Evolutionary conservation across 2,329 filamentous ascomycete genomes (phyloP).

Genomic region (Sarocladiaceae sp.): DNA sequence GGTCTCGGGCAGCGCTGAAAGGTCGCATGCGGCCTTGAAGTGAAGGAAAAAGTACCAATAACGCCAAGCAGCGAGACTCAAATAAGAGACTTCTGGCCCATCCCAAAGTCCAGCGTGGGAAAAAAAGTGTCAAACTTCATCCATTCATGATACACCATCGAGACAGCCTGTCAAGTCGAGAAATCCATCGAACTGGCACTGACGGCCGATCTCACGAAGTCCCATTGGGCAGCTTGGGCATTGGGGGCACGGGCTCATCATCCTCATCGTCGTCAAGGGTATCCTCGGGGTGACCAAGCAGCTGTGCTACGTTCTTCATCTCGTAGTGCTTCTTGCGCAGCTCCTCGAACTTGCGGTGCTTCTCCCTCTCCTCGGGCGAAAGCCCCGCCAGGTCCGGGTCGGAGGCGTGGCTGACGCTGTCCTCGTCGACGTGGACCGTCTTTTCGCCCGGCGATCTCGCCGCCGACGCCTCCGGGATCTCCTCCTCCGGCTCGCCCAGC

Average conservation of each 20-base stretch:
- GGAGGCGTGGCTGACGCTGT: conserved; percentile 51
- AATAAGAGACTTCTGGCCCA: too few relatives aligned
- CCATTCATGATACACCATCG: background rate
- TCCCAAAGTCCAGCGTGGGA: too few relatives aligned
- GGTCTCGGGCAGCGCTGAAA: too few relatives aligned
- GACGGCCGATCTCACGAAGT: conserved; percentile 18
- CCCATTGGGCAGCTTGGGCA: conserved; percentile 40
- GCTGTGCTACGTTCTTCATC: conserved; percentile 88
- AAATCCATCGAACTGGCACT: too few relatives aligned
- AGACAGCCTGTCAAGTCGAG: too few relatives aligned
- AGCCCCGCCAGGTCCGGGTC: conserved; percentile 35
- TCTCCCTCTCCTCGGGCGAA: conserved; percentile 72
- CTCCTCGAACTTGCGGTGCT: conserved; percentile 87
- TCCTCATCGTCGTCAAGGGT: conserved; percentile 58
- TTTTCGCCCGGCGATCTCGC: conserved; percentile 44
- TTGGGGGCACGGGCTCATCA: conserved; percentile 43
- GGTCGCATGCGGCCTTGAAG: too few relatives aligned
- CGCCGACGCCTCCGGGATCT: conserved; percentile 39
- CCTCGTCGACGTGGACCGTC: conserved; percentile 73
- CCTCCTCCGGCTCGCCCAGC: conserved; percentile 85
- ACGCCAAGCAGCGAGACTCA: too few relatives aligned
- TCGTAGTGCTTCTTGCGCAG: conserved; percentile 96
- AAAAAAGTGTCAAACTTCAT: background rate
- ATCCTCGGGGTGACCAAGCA: conserved; percentile 71
- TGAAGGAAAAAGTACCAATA: too few relatives aligned